Conservation (phyloP, 1,139 yeast species). For the Saccharomyces hybrid region DNA sequence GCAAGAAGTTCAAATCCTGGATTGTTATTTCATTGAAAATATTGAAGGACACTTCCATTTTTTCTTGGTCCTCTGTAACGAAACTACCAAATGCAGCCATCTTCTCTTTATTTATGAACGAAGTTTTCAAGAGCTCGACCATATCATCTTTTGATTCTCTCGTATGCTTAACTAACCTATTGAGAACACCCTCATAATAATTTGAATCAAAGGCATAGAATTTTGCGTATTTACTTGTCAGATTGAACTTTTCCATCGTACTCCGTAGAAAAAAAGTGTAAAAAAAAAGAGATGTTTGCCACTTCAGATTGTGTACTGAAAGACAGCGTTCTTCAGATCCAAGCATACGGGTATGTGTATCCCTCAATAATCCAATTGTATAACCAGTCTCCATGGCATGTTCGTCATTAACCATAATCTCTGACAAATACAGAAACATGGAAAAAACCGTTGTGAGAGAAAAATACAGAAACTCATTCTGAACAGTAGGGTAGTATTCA, state of each 20-base stretch:
- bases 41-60: neutral
- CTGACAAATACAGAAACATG: conserved; percentile 6
- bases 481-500: conserved; percentile 7
- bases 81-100: neutral
- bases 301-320: conserved; percentile 17
- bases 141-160: neutral
- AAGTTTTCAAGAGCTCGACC: neutral
- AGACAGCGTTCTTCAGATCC: conserved; percentile 8
- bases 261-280: conserved; percentile 13
- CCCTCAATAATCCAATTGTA: conserved; percentile 8
- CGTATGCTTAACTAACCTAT: conserved; percentile 7
- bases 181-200: conserved; percentile 8
- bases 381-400: conserved; percentile 10
- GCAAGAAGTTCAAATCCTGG: neutral
- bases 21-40: neutral
- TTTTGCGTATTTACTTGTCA: conserved; percentile 4
- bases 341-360: conserved; percentile 7
- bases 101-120: neutral
- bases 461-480: conserved; percentile 8
- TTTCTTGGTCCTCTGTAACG: neutral
- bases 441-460: conserved; percentile 9
- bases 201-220: conserved; percentile 2
- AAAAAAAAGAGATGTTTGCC: conserved; percentile 17
- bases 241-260: conserved; percentile 8
- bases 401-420: conserved; percentile 5